Evolutionary conservation across 371 early-diverging fungal genomes (phyloP).

Genomic region (Capillidium heterosporum): DNA sequence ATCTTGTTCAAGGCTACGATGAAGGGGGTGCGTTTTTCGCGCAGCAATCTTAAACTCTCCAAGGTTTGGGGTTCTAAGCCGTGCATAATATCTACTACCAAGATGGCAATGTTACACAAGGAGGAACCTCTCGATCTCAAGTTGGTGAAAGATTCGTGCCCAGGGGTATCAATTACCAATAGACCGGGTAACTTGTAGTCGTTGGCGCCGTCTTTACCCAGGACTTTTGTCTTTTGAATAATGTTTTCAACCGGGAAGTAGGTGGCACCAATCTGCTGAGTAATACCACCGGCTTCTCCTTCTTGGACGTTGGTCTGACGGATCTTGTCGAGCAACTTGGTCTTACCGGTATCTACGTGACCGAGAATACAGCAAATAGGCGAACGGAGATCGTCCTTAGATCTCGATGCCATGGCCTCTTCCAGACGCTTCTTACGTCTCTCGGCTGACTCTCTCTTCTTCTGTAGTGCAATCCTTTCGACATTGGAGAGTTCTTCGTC

Average conservation of each 20-base stretch:
- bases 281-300: slow-evolving; percentile 99
- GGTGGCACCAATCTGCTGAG: slow-evolving; percentile 99
- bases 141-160: slow-evolving; percentile 99
- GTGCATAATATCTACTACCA: slow-evolving; percentile 99
- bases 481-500: slow-evolving; percentile 41
- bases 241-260: slow-evolving; percentile 97
- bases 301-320: slow-evolving; percentile 99
- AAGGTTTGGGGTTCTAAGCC: slow-evolving; percentile 98
- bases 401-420: slow-evolving; percentile 68
- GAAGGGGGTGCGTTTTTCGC: slow-evolving; percentile 96
- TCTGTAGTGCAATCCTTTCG: slow-evolving; percentile 35
- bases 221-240: slow-evolving; percentile 67
- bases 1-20: slow-evolving; percentile 99
- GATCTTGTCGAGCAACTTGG: slow-evolving; percentile 98
- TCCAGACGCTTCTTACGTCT: slow-evolving; percentile 50
- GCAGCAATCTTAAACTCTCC: slow-evolving; percentile 90
- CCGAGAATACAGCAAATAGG: slow-evolving; percentile 99
- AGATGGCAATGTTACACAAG: slow-evolving; percentile 98
- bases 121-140: slow-evolving; percentile 96
- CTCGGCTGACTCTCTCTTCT: slow-evolving; percentile 64
- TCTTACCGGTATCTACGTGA: slow-evolving; percentile 99
- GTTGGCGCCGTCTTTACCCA: slow-evolving; percentile 13
- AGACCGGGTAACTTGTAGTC: slow-evolving; percentile 90
- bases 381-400: slow-evolving; percentile 82
- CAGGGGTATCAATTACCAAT: slow-evolving; percentile 99